Evolutionary conservation across 1,139 yeast genomes (phyloP).

Genomic region (Saccharomyces hybrid): DNA sequence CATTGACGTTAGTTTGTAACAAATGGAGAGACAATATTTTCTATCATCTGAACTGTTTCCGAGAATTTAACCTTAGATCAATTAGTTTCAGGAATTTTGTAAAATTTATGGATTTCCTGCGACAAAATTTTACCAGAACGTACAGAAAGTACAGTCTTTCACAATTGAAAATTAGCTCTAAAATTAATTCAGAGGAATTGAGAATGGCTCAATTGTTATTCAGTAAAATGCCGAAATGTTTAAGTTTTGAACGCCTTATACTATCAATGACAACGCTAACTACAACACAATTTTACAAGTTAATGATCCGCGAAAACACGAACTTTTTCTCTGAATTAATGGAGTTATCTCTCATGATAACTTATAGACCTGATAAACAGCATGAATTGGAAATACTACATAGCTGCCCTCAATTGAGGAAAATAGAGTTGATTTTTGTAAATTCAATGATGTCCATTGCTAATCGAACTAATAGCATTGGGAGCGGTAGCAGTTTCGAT

Average conservation of each 20-base stretch:
- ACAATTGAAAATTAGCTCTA: conserved; percentile 16
- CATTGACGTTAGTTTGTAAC: conserved; percentile 16
- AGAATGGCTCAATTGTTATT: conserved; percentile 15
- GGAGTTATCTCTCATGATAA: conserved; percentile 17
- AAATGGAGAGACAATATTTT: conserved; percentile 19
- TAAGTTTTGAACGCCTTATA: conserved; percentile 10
- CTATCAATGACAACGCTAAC: conserved; percentile 18
- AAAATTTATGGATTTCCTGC: background rate
- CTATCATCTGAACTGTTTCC: conserved; percentile 7
- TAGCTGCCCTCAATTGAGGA: conserved; percentile 12
- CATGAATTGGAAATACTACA: conserved; percentile 16
- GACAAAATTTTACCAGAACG: background rate
- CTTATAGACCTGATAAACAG: conserved; percentile 18
- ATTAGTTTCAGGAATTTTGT: conserved; percentile 12
- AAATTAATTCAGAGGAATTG: conserved; percentile 19
- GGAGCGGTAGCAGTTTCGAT: background rate
- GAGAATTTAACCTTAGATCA: conserved; percentile 12
- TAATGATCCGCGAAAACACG: conserved; percentile 6
- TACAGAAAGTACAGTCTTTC: background rate
- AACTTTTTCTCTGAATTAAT: conserved; percentile 8
- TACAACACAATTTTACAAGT: conserved; percentile 14
- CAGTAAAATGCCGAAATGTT: conserved; percentile 7
- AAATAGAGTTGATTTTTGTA: conserved; percentile 19
- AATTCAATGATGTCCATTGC: conserved; percentile 15
- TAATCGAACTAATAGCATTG: background rate